Conservation (phyloP, 1,284 basidiomycete genomes). For the Ustilago xerochloae region DNA sequence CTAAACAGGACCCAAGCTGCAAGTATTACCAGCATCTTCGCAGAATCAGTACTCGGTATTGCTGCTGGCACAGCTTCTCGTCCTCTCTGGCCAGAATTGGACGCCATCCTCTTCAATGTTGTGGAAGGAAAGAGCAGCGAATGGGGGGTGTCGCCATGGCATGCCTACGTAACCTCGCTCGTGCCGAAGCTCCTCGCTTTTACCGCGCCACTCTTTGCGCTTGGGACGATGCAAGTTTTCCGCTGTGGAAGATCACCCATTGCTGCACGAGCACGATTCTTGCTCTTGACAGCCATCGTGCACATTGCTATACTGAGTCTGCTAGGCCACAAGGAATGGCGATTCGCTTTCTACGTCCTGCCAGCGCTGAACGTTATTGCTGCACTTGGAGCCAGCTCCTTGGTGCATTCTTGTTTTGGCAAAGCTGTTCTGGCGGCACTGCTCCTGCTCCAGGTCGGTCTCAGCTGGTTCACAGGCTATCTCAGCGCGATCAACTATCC, state of each 20-base stretch:
- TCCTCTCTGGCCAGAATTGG: slow-evolving; percentile 85
- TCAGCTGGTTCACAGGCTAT: slow-evolving; percentile 69
- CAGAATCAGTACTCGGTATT: background rate
- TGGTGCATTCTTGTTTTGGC: slow-evolving; percentile 64
- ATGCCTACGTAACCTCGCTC: slow-evolving; percentile 77
- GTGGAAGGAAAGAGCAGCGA: slow-evolving; percentile 84
- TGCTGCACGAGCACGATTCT: slow-evolving; percentile 16
- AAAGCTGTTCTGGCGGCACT: slow-evolving; percentile 2
- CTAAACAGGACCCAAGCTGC: background rate
- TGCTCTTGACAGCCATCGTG: slow-evolving; percentile 66
- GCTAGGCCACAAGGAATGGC: slow-evolving; percentile 84
- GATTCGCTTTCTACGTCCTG: slow-evolving; percentile 88
- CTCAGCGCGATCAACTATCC: slow-evolving; percentile 86
- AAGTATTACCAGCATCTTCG: background rate
- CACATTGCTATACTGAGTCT: slow-evolving; percentile 79
- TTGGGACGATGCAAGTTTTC: slow-evolving; percentile 71
- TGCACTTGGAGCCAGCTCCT: slow-evolving; percentile 74
- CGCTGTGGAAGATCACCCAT: background rate
- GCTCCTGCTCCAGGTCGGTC: slow-evolving; percentile 23
- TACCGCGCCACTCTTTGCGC: slow-evolving; percentile 74
- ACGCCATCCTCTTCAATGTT: slow-evolving; percentile 86
- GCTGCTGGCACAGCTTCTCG: background rate
- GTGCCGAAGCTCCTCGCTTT: slow-evolving; percentile 82
- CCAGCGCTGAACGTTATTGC: slow-evolving; percentile 85
- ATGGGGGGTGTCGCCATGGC: slow-evolving; percentile 86